Evolutionary conservation across 2,329 filamentous ascomycete genomes (phyloP).

Genomic region (Pseudocercospora eumusae): DNA sequence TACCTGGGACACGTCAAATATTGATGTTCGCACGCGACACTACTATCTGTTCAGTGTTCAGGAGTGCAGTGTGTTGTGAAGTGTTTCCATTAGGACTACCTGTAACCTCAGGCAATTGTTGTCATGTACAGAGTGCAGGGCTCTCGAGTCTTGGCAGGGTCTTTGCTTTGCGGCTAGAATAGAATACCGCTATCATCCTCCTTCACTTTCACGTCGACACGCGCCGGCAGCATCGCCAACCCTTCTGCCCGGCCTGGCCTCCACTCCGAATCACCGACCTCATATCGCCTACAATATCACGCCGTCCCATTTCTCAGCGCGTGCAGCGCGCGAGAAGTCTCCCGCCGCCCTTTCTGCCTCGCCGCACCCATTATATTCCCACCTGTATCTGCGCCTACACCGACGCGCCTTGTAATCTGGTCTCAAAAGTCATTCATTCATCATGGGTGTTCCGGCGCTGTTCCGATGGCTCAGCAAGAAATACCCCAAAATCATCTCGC

Average conservation of each 20-base stretch:
- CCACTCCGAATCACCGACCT: conserved; percentile 5
- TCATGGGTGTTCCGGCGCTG: conserved; percentile 90
- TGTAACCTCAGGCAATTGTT: neutral
- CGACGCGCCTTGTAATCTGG: neutral
- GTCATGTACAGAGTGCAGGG: neutral
- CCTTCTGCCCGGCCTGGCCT: conserved; percentile 19
- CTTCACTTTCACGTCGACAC: conserved; percentile 11
- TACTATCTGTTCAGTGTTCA: neutral
- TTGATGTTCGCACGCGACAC: neutral
- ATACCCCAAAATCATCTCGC: conserved; percentile 94
- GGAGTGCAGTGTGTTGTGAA: neutral
- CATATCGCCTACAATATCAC: neutral
- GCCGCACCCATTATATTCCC: neutral
- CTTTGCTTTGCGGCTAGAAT: no score
- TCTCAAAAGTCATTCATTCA: conserved; percentile 29
- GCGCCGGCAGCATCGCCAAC: conserved; percentile 22
- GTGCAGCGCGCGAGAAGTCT: neutral
- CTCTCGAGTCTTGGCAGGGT: neutral
- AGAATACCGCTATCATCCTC: no score
- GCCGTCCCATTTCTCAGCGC: neutral
- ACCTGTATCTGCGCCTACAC: neutral
- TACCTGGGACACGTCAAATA: neutral
- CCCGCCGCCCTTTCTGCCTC: conserved; percentile 13
- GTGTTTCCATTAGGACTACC: neutral
- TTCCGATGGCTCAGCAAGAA: conserved; percentile 97